These are phyloP conservation scores for Tolypocladium sp. DNA, from an alignment of 2,329 filamentous ascomycete species.

Conservation along the genomic window DNA sequence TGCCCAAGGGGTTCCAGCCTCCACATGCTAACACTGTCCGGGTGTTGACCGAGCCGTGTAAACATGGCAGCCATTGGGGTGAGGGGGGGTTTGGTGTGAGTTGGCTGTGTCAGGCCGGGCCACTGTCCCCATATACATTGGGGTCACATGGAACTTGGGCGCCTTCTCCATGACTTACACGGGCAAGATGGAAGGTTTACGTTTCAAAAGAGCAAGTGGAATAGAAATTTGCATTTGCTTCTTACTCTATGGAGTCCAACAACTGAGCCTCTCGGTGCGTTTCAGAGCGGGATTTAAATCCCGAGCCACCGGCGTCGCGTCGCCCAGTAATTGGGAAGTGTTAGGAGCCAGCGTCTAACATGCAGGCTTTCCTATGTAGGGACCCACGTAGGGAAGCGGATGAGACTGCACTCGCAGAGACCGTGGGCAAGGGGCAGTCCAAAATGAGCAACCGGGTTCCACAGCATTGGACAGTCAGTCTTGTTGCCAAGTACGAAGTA, in stretches of 20 bases:
- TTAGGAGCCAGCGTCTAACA: neutral
- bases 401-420: neutral
- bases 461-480: too few relatives aligned
- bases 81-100: too few relatives aligned
- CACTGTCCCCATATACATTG: neutral
- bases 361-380: too few relatives aligned
- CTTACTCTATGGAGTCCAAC: too few relatives aligned
- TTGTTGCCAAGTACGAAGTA: too few relatives aligned
- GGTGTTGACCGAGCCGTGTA: neutral
- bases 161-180: neutral
- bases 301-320: too few relatives aligned
- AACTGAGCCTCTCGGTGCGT: too few relatives aligned
- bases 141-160: neutral
- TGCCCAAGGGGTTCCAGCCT: neutral
- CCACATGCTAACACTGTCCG: too few relatives aligned
- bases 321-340: neutral
- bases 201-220: neutral
- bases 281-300: neutral
- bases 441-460: too few relatives aligned
- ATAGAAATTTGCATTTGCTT: too few relatives aligned
- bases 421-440: neutral
- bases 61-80: neutral
- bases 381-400: too few relatives aligned
- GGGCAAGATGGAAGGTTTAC: neutral
- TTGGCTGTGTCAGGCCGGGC: neutral